A percentile compares a stretch with the other conserved stretches of the same genome.
Evolutionary conservation across 139 green algal genomes (phyloP).

Genomic region (Prasinococcaceae sp.): DNA sequence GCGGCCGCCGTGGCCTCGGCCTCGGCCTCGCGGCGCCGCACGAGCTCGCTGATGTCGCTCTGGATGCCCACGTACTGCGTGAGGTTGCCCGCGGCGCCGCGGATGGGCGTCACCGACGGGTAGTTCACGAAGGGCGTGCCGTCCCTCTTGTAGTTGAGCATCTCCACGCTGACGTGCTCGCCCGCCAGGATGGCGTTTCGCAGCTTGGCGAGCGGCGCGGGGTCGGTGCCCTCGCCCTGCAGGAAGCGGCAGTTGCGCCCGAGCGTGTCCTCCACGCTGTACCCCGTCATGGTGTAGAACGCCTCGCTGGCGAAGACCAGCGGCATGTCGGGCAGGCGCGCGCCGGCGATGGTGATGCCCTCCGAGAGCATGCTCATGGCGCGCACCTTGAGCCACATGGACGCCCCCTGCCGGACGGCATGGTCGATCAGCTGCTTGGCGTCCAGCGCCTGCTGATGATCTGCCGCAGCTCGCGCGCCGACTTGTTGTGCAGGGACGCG

Average conservation of each 20-base stretch:
- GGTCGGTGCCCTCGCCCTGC: conserved; percentile 87
- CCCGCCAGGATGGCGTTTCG: conserved; percentile 45
- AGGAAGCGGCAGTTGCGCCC: conserved; percentile 96
- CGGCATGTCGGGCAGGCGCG: conserved; percentile 79
- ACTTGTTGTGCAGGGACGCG: too few species aligned
- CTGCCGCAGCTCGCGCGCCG: too few species aligned
- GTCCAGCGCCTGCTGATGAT: too few species aligned
- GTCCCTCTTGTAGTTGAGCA: conserved; percentile 85
- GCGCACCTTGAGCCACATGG: conserved; percentile 46
- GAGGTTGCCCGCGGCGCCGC: conserved; percentile 35
- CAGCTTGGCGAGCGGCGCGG: conserved; percentile 65
- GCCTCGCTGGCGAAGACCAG: conserved; percentile 86
- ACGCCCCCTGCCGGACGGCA: too few species aligned
- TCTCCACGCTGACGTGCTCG: conserved; percentile 52
- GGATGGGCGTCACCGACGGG: conserved; percentile 76
- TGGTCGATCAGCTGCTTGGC: too few species aligned
- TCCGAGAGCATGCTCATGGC: conserved; percentile 57
- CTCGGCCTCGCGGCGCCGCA: conserved; percentile 30
- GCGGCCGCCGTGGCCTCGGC: conserved; percentile 11
- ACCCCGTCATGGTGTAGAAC: conserved; percentile 94
- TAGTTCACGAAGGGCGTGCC: conserved; percentile 87
- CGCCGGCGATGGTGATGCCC: conserved; percentile 82
- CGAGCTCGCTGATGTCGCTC: conserved; percentile 66
- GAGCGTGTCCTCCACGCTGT: conserved; percentile 80
- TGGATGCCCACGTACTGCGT: conserved; percentile 73